A percentile compares a stretch with the other conserved stretches of the same genome.
phyloP scores from a whole-genome alignment of 2,329 filamentous ascomycete genomes.

The Venturia oleaginea region DNA sequence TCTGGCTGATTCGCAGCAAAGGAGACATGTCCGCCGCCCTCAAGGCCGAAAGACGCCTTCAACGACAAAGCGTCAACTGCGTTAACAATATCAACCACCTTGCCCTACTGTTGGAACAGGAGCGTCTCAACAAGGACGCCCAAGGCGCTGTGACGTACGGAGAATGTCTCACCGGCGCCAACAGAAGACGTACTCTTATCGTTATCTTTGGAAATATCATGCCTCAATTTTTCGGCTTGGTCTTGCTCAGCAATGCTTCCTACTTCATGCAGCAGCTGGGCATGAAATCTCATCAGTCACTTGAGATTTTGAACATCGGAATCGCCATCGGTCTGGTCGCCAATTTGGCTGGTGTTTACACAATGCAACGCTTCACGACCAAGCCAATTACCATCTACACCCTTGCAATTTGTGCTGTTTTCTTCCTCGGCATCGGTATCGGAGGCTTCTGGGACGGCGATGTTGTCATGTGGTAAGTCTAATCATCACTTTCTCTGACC shows the following conservation, averaged over 20 bases:
- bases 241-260: slow-evolving; percentile 26
- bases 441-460: slow-evolving; percentile 34
- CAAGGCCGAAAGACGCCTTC: slow-evolving; percentile 41
- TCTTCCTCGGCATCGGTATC: slow-evolving; percentile 42
- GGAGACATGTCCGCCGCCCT: slow-evolving; percentile 32
- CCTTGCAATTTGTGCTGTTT: slow-evolving; percentile 23
- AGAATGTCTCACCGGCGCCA: slow-evolving; percentile 30
- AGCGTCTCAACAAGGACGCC: slow-evolving; percentile 18
- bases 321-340: slow-evolving; percentile 37
- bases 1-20: slow-evolving; percentile 37
- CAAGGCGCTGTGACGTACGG: slow-evolving; percentile 20
- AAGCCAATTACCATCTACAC: slow-evolving; percentile 31
- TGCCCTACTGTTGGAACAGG: slow-evolving; percentile 21
- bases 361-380: slow-evolving; percentile 33
- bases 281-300: slow-evolving; percentile 19
- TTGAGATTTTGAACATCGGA: slow-evolving; percentile 31
- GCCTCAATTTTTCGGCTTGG: slow-evolving; percentile 27
- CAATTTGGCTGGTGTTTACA: slow-evolving; percentile 38
- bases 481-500: not conserved
- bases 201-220: slow-evolving; percentile 27
- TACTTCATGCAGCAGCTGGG: slow-evolving; percentile 28
- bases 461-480: slow-evolving; percentile 31
- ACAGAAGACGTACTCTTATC: slow-evolving; percentile 28
- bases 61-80: slow-evolving; percentile 30
- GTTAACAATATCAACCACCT: slow-evolving; percentile 23